Percentiles rank a stretch among this genome's conserved stretches.
Conservation (phyloP, 805 yeast genomes). For the Metschnikowia continentalis region DNA sequence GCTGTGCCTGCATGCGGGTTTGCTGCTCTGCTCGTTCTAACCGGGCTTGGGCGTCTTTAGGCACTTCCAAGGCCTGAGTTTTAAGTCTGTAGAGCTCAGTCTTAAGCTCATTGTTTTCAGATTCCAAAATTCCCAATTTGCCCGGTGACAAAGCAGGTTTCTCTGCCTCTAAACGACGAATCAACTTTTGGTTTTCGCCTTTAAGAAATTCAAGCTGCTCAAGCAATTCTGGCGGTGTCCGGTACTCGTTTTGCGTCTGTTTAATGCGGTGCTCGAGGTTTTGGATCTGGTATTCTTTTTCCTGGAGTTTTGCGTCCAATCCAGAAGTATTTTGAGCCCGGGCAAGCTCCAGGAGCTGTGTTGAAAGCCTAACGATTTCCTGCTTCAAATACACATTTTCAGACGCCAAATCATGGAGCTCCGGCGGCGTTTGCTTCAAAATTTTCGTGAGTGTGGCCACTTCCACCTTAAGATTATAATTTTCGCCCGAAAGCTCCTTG, state of each 20-base stretch:
- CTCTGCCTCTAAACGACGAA: constrained; percentile 12
- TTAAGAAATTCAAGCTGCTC: constrained; percentile 18
- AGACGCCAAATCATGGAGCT: constrained; percentile 33
- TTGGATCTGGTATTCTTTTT: constrained; percentile 12
- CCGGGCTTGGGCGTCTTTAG: constrained; percentile 9
- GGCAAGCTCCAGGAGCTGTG: constrained; percentile 3
- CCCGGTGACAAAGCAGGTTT: constrained; percentile 1
- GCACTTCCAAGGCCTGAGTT: constrained; percentile 5
- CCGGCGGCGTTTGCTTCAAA: constrained; percentile 41
- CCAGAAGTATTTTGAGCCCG: not conserved
- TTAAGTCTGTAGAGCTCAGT: constrained; percentile 11
- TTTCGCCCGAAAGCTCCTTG: constrained; percentile 37
- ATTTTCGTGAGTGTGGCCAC: constrained; percentile 39
- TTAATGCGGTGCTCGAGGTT: constrained; percentile 6
- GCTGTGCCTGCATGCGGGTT: not conserved
- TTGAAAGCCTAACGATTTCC: constrained; percentile 9
- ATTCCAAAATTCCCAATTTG: constrained; percentile 3
- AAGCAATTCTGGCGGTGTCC: constrained; percentile 15
- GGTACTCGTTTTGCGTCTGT: constrained; percentile 2
- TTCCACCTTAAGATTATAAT: constrained; percentile 42
- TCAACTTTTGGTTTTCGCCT: constrained; percentile 19
- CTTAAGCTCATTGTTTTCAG: constrained; percentile 13
- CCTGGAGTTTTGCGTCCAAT: constrained; percentile 1
- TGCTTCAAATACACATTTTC: constrained; percentile 33
- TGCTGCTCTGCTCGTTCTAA: constrained; percentile 4